Evolutionary conservation across 768 basidiomycete species (phyloP).

Genomic region (Russula earlei): DNA sequence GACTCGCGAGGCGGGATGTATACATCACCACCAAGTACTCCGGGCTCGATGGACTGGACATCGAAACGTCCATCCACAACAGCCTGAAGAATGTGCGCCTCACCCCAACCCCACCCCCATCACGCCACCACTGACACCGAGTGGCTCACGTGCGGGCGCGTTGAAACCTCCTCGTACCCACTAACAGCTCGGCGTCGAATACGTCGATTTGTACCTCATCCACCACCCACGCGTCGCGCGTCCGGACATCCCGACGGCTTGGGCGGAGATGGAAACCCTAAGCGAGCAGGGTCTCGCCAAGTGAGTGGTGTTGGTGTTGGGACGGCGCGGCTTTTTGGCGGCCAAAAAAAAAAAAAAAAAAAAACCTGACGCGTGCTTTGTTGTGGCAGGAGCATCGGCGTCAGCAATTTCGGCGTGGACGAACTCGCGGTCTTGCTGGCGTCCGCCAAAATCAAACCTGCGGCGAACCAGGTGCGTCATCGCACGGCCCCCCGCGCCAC

Average conservation of each 20-base stretch:
- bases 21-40: conserved; percentile 64
- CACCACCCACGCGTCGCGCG: conserved; percentile 45
- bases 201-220: conserved; percentile 66
- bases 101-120: no score
- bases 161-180: no score
- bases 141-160: background rate
- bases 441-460: conserved; percentile 55
- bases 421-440: conserved; percentile 46
- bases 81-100: conserved; percentile 45
- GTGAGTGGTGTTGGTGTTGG: conserved; percentile 26
- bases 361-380: no score
- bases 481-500: no score
- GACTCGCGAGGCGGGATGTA: conserved; percentile 44
- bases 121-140: no score
- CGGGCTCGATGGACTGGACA: conserved; percentile 39
- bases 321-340: no score
- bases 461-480: conserved; percentile 50
- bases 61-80: conserved; percentile 45
- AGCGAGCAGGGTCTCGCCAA: conserved; percentile 47
- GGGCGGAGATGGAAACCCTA: conserved; percentile 55
- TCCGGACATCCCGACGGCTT: conserved; percentile 52
- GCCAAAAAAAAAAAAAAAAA: no score
- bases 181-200: conserved; percentile 51
- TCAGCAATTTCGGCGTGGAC: conserved; percentile 54
- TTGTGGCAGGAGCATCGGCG: conserved; percentile 51